A percentile compares a stretch with the other conserved stretches of the same genome.
Conservation (phyloP, 148 eudicot genomes). For the Rhododendron ferrugineum region DNA sequence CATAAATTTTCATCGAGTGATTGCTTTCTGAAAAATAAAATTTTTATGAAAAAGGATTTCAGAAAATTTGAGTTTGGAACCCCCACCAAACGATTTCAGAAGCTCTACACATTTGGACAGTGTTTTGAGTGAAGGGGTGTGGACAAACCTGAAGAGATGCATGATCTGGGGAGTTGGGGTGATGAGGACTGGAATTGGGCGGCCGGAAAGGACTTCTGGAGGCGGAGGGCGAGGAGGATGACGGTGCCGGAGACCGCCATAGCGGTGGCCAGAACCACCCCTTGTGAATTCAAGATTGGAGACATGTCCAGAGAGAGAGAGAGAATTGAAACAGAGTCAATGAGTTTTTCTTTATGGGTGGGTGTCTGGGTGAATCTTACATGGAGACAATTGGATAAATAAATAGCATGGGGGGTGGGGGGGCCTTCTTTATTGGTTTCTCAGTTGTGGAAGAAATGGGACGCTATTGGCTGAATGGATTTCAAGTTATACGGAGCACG, state of each 20-base stretch:
- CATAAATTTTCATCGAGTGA: neutral
- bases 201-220: slow-evolving; percentile 37
- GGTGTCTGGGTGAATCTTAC: neutral
- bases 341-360: neutral
- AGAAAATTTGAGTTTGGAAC: neutral
- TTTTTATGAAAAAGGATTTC: no score
- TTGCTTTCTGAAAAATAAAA: neutral
- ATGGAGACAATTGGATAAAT: neutral
- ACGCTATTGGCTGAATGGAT: neutral
- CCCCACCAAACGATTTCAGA: neutral
- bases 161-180: slow-evolving; percentile 43
- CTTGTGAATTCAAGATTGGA: slow-evolving; percentile 46
- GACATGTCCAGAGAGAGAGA: slow-evolving; percentile 26
- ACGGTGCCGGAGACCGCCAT: slow-evolving; percentile 82
- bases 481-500: neutral
- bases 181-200: slow-evolving; percentile 10
- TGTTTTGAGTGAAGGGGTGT: neutral
- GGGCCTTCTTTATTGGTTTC: neutral
- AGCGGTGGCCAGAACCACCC: slow-evolving; percentile 69
- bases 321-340: neutral
- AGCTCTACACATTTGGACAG: neutral
- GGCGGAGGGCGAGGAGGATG: slow-evolving; percentile 46
- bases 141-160: slow-evolving; percentile 58
- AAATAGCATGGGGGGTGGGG: neutral
- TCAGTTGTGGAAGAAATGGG: neutral